Percentiles rank a stretch among this genome's conserved stretches.
Conservation (phyloP, 1,284 basidiomycete species). For the Ceratobasidium sp. region DNA sequence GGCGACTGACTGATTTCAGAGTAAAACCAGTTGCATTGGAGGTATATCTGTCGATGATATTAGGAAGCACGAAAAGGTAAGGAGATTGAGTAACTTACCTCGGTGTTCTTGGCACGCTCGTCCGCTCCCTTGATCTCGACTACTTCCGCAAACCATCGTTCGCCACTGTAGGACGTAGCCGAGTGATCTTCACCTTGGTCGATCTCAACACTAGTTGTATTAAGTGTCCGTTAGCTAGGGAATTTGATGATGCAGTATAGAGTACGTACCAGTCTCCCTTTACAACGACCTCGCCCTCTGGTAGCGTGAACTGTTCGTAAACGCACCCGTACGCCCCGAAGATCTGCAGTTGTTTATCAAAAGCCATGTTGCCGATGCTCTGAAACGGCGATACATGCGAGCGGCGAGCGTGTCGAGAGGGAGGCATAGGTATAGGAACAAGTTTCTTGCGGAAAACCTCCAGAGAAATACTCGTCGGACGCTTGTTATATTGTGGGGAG, state of each 20-base stretch:
- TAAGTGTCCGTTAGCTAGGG: background rate
- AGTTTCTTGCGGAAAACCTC: too few relatives aligned
- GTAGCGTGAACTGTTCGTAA: background rate
- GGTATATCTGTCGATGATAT: background rate
- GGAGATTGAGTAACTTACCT: background rate
- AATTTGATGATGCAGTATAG: background rate
- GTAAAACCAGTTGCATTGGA: constrained; percentile 29
- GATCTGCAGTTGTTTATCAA: constrained; percentile 13
- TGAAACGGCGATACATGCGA: background rate
- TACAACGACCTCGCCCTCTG: background rate
- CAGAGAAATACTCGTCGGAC: too few relatives aligned
- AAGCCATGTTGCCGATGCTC: background rate
- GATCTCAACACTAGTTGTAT: constrained; percentile 2
- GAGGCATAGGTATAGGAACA: background rate
- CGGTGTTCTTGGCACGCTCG: background rate
- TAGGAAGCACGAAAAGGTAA: background rate
- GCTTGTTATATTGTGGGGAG: too few relatives aligned
- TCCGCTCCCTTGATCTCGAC: constrained; percentile 16
- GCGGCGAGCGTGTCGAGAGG: background rate
- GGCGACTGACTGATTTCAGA: background rate
- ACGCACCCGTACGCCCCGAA: constrained; percentile 8
- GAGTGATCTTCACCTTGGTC: constrained; percentile 14
- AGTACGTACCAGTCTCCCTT: constrained; percentile 12
- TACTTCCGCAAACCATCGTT: constrained; percentile 26
- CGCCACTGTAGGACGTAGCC: background rate